Percentiles rank a stretch among this genome's conserved stretches.
Evolutionary conservation across 768 basidiomycete genomes (phyloP).

Genomic region (Solioccasus polychromus): DNA sequence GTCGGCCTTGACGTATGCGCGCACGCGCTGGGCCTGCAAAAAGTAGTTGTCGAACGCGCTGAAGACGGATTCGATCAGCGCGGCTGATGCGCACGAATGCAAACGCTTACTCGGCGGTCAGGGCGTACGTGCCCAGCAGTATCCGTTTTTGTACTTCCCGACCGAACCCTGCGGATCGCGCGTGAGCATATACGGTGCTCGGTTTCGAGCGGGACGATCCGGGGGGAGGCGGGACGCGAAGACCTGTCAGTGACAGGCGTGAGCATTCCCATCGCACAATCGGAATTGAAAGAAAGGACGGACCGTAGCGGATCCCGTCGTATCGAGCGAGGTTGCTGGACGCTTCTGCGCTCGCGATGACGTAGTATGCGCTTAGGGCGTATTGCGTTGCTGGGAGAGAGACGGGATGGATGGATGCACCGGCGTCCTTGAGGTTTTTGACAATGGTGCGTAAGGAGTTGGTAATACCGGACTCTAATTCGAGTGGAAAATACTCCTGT

Average conservation of each 20-base stretch:
- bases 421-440: slow-evolving; percentile 40
- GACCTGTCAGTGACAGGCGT: slow-evolving; percentile 36
- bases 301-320: slow-evolving; percentile 85
- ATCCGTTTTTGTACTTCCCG: slow-evolving; percentile 83
- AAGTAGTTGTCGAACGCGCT: slow-evolving; percentile 99
- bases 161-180: slow-evolving; percentile 74
- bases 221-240: slow-evolving; percentile 43
- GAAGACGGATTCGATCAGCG: too few relatives aligned
- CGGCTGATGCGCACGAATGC: too few relatives aligned
- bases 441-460: slow-evolving; percentile 47
- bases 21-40: slow-evolving; percentile 84
- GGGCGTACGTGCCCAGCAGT: slow-evolving; percentile 84
- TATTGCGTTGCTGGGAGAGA: slow-evolving; percentile 67
- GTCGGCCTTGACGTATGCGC: slow-evolving; percentile 67
- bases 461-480: slow-evolving; percentile 49
- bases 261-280: not conserved
- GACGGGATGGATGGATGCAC: slow-evolving; percentile 69
- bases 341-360: slow-evolving; percentile 92
- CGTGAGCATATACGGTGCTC: slow-evolving; percentile 58
- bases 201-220: slow-evolving; percentile 47
- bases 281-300: slow-evolving; percentile 13
- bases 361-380: slow-evolving; percentile 92
- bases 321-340: slow-evolving; percentile 89
- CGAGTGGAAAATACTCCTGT: slow-evolving; percentile 79
- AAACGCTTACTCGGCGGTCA: slow-evolving; percentile 92